Percentiles rank a stretch among this genome's conserved stretches.
phyloP scores from a whole-genome alignment of 345 rosid species.

The Corymbia maculata region DNA sequence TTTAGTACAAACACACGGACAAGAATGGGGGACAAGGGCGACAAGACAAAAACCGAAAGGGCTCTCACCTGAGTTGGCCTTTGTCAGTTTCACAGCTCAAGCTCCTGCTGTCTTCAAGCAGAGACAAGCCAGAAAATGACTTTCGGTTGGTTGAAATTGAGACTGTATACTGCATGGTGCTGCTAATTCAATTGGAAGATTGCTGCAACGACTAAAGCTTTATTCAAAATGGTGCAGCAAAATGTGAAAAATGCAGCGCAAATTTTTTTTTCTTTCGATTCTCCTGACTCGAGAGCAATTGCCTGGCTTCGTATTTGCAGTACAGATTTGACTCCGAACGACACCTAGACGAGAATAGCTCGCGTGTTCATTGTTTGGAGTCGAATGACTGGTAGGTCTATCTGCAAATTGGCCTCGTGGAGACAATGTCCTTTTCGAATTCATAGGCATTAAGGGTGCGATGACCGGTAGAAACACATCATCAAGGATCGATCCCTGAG shows the following conservation, averaged over 20 bases:
- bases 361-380: neutral
- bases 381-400: neutral
- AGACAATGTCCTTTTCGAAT: neutral
- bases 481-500: neutral
- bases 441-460: neutral
- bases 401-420: neutral
- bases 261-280: neutral
- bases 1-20: neutral
- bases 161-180: neutral
- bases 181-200: neutral
- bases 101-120: neutral
- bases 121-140: neutral
- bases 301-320: neutral
- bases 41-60: neutral
- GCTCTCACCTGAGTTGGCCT: neutral
- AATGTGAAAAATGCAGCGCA: neutral
- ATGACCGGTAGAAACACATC: neutral
- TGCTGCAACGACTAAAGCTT: neutral
- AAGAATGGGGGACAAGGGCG: neutral
- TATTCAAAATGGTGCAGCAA: neutral
- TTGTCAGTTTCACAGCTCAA: neutral
- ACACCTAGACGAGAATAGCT: neutral
- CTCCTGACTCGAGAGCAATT: neutral
- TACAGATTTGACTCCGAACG: neutral
- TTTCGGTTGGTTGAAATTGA: neutral